Conservation (phyloP, 164 flowering plant genomes). For the Stephania yunnanensis region DNA sequence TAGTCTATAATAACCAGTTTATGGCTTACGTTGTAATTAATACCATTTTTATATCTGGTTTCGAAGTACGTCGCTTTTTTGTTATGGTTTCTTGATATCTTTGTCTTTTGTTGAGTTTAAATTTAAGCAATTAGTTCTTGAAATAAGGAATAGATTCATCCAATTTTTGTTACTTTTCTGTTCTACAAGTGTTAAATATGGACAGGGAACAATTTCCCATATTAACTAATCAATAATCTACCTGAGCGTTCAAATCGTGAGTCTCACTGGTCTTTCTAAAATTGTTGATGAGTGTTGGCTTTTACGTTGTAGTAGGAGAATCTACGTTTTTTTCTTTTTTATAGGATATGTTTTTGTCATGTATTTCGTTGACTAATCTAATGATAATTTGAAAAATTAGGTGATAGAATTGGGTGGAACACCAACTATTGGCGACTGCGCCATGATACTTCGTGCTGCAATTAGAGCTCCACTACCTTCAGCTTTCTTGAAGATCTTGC, state of each 20-base stretch:
- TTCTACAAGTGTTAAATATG: too few species aligned
- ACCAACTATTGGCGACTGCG: constrained; percentile 93
- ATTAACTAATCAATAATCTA: neutral
- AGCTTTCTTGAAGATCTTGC: constrained; percentile 78
- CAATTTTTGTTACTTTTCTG: too few species aligned
- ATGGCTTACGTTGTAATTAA: too few species aligned
- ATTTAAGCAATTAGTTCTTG: too few species aligned
- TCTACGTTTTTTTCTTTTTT: neutral
- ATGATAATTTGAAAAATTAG: constrained; percentile 21
- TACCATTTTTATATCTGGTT: too few species aligned
- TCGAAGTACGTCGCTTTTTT: too few species aligned
- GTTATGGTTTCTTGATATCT: too few species aligned
- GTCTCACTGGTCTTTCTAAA: neutral
- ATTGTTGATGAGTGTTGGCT: neutral
- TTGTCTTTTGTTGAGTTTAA: too few species aligned
- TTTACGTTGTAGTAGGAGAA: neutral
- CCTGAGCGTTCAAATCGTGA: neutral
- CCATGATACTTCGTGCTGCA: constrained; percentile 84
- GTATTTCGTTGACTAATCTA: neutral
- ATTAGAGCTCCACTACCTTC: constrained; percentile 88
- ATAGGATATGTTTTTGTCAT: neutral
- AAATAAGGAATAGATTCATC: too few species aligned
- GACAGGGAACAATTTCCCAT: neutral
- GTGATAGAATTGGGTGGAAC: constrained; percentile 88
- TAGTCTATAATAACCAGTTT: too few species aligned